Conservation (phyloP, 208 protist genomes). For the Acanthamoeba triangularis region DNA sequence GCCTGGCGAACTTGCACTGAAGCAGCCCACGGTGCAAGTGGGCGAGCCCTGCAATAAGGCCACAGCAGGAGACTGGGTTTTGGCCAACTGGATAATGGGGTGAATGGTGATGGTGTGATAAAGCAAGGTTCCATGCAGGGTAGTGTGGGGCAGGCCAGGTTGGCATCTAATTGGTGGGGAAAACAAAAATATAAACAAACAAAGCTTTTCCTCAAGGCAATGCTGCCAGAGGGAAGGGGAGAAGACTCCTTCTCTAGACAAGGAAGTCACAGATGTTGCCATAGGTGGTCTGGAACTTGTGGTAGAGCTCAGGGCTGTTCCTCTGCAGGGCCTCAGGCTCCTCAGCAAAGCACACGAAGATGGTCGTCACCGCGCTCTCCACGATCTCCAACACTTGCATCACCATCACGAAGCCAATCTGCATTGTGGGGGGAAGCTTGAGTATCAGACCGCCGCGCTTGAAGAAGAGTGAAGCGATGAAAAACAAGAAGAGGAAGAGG, state of each 20-base stretch:
- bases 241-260: not conserved
- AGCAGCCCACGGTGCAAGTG: too few species aligned
- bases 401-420: constrained; percentile 80
- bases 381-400: constrained; percentile 79
- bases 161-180: too few species aligned
- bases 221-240: too few species aligned
- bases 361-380: constrained; percentile 80
- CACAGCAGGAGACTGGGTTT: too few species aligned
- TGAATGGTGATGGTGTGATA: too few species aligned
- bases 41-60: too few species aligned
- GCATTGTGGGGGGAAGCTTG: not conserved
- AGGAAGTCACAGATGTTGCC: constrained; percentile 46
- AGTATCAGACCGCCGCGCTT: too few species aligned
- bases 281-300: constrained; percentile 72
- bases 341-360: constrained; percentile 85
- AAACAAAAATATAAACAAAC: not conserved
- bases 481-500: not conserved
- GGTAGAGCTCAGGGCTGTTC: constrained; percentile 81
- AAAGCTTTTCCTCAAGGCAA: too few species aligned
- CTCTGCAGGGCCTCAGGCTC: constrained; percentile 74
- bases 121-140: too few species aligned
- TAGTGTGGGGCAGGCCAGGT: too few species aligned
- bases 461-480: constrained; percentile 1
- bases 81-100: too few species aligned
- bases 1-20: too few species aligned